Evolutionary conservation across 495 filamentous ascomycete species (phyloP), one percentile per base, ranked within the genome.

Genomic region (Cercophora samala): DNA sequence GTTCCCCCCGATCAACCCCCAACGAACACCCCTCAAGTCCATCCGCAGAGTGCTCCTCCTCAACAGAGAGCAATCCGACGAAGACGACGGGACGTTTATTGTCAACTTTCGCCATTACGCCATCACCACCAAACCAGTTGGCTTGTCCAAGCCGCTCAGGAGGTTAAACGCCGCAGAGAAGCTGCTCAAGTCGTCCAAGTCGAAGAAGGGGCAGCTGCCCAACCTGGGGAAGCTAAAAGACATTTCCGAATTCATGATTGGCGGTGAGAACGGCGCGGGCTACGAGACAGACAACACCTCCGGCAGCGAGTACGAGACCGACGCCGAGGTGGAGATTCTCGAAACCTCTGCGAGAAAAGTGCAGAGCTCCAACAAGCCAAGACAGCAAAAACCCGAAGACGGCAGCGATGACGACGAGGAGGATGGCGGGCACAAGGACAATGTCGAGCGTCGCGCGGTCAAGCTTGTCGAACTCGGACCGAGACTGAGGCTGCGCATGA

Each of bases 1-100:
- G 46, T 98, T 99, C 74, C 94, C 95, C 21, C 92, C 93, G 2
- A 97, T 99, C 78, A 93, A 93, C 71, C 96, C 95, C 0, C 92
- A 97, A 75, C 87, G 85, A 23, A 96, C 91, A 1, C 93, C 96
- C 8, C 83, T 98, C 37, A 87, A 89, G 53, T 92, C 92, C 15
- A 97, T 98, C 73, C 89, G 89, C 63, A 88, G 96, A 70, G 89
- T 98, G 3, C 84, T 99, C 63, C 85, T 98, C 52, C 83, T 98
- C 65, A 97, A 97, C 78, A 88, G 96, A 60, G 91, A 94, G 76
- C 74, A 51, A 77, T 82, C 60, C 69, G 69, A 83, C 23, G 79
- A 83, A 29, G 81, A 88, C 15, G 85, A 89, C 46, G 87, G 84
- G 18, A 86, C 87, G 9, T 99, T 96, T 73, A 83, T 93, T n/a